Base-by-base conservation (phyloP, 345 rosid genomes). In the Brassica carinata region DNA sequence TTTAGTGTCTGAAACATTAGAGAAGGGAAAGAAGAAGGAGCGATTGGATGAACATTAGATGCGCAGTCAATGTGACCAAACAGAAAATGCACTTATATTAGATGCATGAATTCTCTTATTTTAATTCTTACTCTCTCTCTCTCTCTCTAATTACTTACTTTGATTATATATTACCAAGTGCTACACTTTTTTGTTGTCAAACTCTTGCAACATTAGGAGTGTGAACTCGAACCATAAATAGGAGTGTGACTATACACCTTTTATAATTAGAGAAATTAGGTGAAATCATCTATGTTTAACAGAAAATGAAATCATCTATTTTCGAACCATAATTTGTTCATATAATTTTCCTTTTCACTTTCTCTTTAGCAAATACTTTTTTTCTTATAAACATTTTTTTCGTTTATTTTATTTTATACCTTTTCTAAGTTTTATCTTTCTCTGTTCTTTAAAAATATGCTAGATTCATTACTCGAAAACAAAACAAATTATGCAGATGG, bases 1-100 rank as follows among this genome's bases (percentile, higher is more conserved):
- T 53, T 53, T 53, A n/a, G 58, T 53, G 73, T 55, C 69, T 31
- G 38, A 59, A 61, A 17, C 27, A 58, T 40, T 34, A 29, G 11
- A 48, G 58, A 58, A 10, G 31, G 8, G 23, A 19, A 69, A 26
- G 19, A 26, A 51, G 17, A 75, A 53, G 58, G 58, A 67, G 57
- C 53, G 79, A 63, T 75, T 64, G 77, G 77, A 43, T 62, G 80
- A 81, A 80, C 79, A 80, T 63, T 74, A 80, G 83, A 75, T 69
- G 79, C 76, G 76, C 83, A 75, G 83, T 74, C 79, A 79, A 58
- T 70, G 79, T n/a, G 58, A 80, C 67, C 76, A 75, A 62, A 81
- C 80, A 71, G 23, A 55, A 81, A 71, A 76, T 70, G 73, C 77
- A 80, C 74, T 72, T 71, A 61, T 26, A 5, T 23, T 71, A n/a